Evolutionary conservation across 768 basidiomycete species (phyloP).

Genomic region (Leccinellum luteum): DNA sequence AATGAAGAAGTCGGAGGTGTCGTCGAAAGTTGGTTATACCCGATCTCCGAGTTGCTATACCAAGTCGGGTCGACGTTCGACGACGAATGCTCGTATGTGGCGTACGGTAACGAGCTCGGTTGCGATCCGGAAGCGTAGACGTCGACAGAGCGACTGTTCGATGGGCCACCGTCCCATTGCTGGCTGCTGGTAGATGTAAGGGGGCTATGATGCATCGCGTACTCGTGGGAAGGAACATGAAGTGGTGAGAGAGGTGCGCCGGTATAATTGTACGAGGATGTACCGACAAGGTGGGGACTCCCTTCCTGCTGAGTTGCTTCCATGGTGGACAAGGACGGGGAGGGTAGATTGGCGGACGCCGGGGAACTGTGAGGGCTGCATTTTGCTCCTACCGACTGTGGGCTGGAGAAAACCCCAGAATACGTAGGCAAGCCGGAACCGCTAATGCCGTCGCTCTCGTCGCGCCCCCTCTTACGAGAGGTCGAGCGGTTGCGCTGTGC

Average conservation of each 20-base stretch:
- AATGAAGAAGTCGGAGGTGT: constrained; percentile 65
- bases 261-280: constrained; percentile 42
- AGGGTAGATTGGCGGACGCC: constrained; percentile 67
- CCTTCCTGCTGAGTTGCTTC: constrained; percentile 50
- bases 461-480: constrained; percentile 69
- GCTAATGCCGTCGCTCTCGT: constrained; percentile 58
- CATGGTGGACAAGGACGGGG: constrained; percentile 55
- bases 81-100: constrained; percentile 43
- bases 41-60: constrained; percentile 35
- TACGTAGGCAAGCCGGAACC: constrained; percentile 39
- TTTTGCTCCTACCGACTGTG: constrained; percentile 42
- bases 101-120: constrained; percentile 36
- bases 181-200: constrained; percentile 23
- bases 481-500: constrained; percentile 72
- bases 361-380: constrained; percentile 75
- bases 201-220: constrained; percentile 37
- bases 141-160: constrained; percentile 40
- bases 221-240: constrained; percentile 57
- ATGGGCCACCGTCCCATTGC: constrained; percentile 47
- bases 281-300: constrained; percentile 51
- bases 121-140: constrained; percentile 42
- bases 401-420: constrained; percentile 57
- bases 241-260: constrained; percentile 50
- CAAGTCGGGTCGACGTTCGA: constrained; percentile 40
- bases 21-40: constrained; percentile 47